Evolutionary conservation across 2,329 filamentous ascomycete species (phyloP).

Genomic region (Diaporthe capsici): DNA sequence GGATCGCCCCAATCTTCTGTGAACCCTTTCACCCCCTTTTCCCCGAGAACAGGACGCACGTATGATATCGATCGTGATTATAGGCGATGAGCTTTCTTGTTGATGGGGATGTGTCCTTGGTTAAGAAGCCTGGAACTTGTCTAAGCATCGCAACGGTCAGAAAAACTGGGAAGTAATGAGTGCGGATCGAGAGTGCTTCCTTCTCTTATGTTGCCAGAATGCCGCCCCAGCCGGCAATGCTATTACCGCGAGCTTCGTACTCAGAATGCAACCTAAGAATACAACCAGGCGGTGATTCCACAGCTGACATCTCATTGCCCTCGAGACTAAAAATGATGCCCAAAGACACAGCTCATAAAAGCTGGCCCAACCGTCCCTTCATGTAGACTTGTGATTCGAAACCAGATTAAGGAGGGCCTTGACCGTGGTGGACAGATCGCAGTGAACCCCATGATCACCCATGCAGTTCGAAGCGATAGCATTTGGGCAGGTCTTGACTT

Average conservation of each 20-base stretch:
- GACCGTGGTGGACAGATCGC: neutral
- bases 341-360: neutral
- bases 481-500: neutral
- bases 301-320: neutral
- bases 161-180: neutral
- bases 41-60: neutral
- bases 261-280: neutral
- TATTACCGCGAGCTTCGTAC: neutral
- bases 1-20: neutral
- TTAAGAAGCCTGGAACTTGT: neutral
- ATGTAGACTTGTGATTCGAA: neutral
- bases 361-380: neutral
- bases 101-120: neutral
- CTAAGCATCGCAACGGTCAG: neutral
- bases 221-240: neutral
- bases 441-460: neutral
- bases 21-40: neutral
- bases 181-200: neutral
- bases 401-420: too few relatives aligned
- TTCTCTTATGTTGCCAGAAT: neutral
- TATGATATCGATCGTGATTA: slow-evolving; percentile 23
- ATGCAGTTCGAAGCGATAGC: neutral
- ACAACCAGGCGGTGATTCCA: neutral
- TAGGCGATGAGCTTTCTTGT: slow-evolving; percentile 11
- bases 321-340: neutral